These are phyloP conservation scores for Haberlea rhodopensis DNA, from an alignment of 257 asterid species.

Conservation along the genomic window DNA sequence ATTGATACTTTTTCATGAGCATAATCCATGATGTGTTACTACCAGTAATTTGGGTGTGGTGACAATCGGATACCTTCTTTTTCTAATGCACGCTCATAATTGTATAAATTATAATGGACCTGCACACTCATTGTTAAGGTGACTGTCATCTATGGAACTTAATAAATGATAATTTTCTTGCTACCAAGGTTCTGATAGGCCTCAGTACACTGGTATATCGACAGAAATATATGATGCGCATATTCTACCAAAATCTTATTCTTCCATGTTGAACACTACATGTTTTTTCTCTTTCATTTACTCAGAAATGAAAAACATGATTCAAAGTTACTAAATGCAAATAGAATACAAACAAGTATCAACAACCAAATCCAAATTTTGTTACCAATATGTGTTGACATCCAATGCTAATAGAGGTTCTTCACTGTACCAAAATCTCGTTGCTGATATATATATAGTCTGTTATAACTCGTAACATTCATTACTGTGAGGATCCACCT, in stretches of 20 bases:
- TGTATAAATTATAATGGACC: neutral
- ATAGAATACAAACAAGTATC: neutral
- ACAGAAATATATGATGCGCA: too few species aligned
- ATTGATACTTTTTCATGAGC: neutral
- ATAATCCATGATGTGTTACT: neutral
- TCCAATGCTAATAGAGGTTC: neutral
- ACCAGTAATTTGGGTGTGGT: neutral
- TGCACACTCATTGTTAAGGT: too few species aligned
- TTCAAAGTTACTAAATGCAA: neutral
- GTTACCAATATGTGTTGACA: neutral
- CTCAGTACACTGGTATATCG: slow-evolving; percentile 1
- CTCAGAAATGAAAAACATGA: neutral
- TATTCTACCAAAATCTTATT: neutral
- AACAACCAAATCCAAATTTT: neutral
- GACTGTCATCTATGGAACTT: neutral
- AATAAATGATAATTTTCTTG: neutral
- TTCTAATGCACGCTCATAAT: neutral
- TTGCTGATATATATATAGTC: slow-evolving; percentile 2
- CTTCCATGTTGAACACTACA: too few species aligned
- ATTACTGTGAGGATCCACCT: slow-evolving; percentile 41
- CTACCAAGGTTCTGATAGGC: neutral
- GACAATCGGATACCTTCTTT: neutral
- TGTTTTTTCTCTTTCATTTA: too few species aligned
- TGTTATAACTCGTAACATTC: neutral
- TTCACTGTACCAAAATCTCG: slow-evolving; percentile 18